These are phyloP conservation scores for Calocybe indica DNA, from an alignment of 768 basidiomycete species.

Conservation along the genomic window DNA sequence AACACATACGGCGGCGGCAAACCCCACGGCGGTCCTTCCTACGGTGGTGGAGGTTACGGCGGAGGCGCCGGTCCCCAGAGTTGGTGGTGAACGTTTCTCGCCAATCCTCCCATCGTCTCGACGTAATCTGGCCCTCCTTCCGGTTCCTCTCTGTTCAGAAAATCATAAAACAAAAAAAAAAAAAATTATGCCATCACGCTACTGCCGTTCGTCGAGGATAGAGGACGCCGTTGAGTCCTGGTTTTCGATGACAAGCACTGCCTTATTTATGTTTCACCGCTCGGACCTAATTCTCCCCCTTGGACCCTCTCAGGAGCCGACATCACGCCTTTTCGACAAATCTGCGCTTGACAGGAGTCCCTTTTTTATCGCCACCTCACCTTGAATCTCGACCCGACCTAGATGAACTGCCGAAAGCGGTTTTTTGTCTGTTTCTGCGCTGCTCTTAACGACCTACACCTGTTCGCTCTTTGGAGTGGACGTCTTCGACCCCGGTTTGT, in stretches of 20 bases:
- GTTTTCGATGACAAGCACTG: not conserved
- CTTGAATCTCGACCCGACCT: conserved; percentile 32
- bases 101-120: conserved; percentile 10
- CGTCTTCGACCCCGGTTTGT: conserved; percentile 38
- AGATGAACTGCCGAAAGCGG: conserved; percentile 15
- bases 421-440: conserved; percentile 32
- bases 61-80: conserved; percentile 22
- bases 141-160: conserved; percentile 17
- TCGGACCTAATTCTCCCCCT: not conserved
- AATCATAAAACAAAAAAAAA: conserved; percentile 21
- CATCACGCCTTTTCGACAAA: not conserved
- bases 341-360: not conserved
- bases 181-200: conserved; percentile 14
- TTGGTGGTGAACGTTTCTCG: conserved; percentile 36
- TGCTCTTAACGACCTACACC: conserved; percentile 47
- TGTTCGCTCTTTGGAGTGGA: not conserved
- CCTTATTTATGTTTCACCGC: not conserved
- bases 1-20: conserved; percentile 23
- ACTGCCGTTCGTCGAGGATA: conserved; percentile 1
- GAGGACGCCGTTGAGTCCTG: not conserved
- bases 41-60: conserved; percentile 18
- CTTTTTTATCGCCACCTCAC: conserved; percentile 11
- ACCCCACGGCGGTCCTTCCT: conserved; percentile 12
- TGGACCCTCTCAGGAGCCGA: not conserved
- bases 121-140: conserved; percentile 5